Evolutionary conservation across 768 basidiomycete species (phyloP).

Genomic region (Rhizopogon roseolus): DNA sequence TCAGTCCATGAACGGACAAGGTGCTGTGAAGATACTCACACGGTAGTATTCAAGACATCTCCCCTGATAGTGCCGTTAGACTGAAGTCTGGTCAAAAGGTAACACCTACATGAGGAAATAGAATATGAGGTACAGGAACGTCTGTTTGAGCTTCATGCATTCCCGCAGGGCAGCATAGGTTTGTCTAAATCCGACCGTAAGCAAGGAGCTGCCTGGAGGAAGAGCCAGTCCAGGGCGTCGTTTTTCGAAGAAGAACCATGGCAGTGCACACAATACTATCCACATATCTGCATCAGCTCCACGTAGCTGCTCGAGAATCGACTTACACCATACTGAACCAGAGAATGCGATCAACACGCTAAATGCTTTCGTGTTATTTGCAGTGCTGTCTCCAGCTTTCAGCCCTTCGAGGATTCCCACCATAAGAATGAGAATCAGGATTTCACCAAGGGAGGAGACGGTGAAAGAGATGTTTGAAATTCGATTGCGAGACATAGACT

Average conservation of each 20-base stretch:
- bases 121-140: slow-evolving; percentile 68
- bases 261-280: slow-evolving; percentile 59
- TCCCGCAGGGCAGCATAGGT: slow-evolving; percentile 57
- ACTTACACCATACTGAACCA: slow-evolving; percentile 70
- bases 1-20: neutral
- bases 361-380: slow-evolving; percentile 73
- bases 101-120: slow-evolving; percentile 67
- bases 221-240: slow-evolving; percentile 58
- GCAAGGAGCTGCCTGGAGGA: slow-evolving; percentile 48
- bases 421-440: slow-evolving; percentile 66
- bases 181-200: slow-evolving; percentile 68
- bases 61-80: slow-evolving; percentile 40
- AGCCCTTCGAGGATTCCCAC: slow-evolving; percentile 70
- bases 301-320: neutral
- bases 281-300: neutral
- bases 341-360: slow-evolving; percentile 76
- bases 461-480: slow-evolving; percentile 75
- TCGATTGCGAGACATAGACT: slow-evolving; percentile 65
- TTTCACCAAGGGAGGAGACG: slow-evolving; percentile 64
- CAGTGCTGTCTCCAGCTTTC: slow-evolving; percentile 52
- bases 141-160: slow-evolving; percentile 66
- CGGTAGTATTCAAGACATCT: slow-evolving; percentile 70
- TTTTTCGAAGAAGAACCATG: slow-evolving; percentile 72
- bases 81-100: neutral
- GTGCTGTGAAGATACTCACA: slow-evolving; percentile 37